Conservation (phyloP, 345 rosid species). For the Populus tremula region DNA sequence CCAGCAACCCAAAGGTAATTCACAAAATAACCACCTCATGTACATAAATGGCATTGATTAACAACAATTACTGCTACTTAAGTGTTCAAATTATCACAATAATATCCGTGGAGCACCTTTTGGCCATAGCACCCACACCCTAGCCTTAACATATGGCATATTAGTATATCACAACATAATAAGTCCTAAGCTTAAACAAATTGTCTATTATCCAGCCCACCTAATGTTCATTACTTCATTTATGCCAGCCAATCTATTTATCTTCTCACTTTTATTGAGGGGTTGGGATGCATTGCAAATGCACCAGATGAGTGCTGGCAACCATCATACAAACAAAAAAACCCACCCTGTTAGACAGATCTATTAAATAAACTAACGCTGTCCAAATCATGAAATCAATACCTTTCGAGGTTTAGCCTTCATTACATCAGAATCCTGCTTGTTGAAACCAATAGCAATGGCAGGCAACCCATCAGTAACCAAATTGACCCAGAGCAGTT, state of each 20-base stretch:
- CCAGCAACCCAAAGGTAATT: neutral
- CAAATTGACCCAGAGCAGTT: slow-evolving; percentile 96
- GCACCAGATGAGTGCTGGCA: neutral
- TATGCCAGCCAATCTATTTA: neutral
- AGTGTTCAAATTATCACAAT: neutral
- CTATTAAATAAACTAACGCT: neutral
- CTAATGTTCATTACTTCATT: no score
- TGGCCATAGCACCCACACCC: neutral
- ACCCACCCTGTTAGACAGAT: neutral
- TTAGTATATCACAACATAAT: neutral
- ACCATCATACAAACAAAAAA: neutral
- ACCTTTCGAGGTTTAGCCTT: slow-evolving; percentile 98
- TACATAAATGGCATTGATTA: neutral
- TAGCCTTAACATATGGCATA: neutral
- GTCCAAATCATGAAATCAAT: slow-evolving; percentile 18
- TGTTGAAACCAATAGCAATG: slow-evolving; percentile 97
- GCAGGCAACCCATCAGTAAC: slow-evolving; percentile 99
- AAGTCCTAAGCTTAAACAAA: neutral
- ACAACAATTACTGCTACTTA: neutral
- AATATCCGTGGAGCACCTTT: neutral
- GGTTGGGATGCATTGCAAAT: neutral
- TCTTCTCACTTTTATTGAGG: neutral
- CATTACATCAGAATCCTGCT: slow-evolving; percentile 97
- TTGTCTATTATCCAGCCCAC: neutral
- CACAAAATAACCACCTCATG: neutral